These are phyloP conservation scores for Debaryomycetaceae sp. DNA, from an alignment of 1,139 yeast genomes.

Conservation along the genomic window DNA sequence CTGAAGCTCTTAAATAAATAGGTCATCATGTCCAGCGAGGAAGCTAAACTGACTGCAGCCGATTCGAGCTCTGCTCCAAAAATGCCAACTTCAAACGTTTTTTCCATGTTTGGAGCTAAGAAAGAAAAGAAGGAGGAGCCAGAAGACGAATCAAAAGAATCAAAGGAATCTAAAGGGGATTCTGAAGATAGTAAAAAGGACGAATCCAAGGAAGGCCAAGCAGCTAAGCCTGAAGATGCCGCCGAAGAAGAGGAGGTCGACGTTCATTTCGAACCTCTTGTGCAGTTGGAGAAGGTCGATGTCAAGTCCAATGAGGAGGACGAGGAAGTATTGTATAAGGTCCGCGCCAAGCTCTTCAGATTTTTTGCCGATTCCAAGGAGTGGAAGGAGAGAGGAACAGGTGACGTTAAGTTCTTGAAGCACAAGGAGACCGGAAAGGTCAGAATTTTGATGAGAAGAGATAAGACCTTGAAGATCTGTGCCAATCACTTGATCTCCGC, in stretches of 20 bases:
- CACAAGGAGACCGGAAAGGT: conserved; percentile 79
- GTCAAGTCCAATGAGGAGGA: conserved; percentile 96
- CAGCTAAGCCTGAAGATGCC: conserved; percentile 45
- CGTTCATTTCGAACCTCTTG: conserved; percentile 95
- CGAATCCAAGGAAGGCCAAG: conserved; percentile 26
- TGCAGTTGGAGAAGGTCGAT: conserved; percentile 90
- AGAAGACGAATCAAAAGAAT: conserved; percentile 22
- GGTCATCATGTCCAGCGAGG: conserved; percentile 35
- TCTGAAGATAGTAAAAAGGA: conserved; percentile 27
- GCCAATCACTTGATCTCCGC: conserved; percentile 92
- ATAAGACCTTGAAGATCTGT: conserved; percentile 94
- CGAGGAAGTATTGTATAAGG: conserved; percentile 84
- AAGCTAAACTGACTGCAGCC: conserved; percentile 28
- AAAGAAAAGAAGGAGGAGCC: conserved; percentile 55
- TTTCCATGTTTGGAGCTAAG: conserved; percentile 89
- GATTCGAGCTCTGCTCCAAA: conserved; percentile 24
- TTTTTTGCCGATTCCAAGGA: conserved; percentile 80
- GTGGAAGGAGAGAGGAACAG: conserved; percentile 99
- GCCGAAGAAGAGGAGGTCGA: conserved; percentile 90
- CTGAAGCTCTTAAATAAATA: conserved; percentile 1
- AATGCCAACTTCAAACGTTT: conserved; percentile 75
- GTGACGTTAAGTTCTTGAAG: conserved; percentile 93
- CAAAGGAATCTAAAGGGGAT: conserved; percentile 31
- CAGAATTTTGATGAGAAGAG: conserved; percentile 96
- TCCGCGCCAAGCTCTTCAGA: conserved; percentile 91